Conservation (phyloP, 371 early-diverging fungal genomes). For the Dinochytrium kinnereticum region DNA sequence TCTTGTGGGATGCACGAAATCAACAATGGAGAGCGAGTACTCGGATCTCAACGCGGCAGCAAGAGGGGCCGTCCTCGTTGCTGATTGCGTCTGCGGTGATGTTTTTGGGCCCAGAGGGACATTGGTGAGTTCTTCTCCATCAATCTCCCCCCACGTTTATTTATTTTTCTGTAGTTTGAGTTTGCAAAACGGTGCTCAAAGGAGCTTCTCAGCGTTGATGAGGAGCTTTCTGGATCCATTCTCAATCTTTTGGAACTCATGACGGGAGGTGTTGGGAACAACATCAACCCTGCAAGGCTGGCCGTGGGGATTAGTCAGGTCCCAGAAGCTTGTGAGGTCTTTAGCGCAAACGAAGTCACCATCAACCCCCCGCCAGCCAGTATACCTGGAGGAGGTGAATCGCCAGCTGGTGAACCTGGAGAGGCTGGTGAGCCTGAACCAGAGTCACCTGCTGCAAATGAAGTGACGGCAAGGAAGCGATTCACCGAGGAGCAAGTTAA, state of each 20-base stretch:
- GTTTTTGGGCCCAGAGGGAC: neutral
- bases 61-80: neutral
- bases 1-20: neutral
- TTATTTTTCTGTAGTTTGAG: neutral
- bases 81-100: neutral
- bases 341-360: neutral
- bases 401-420: too few relatives aligned
- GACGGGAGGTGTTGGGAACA: neutral
- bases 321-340: neutral
- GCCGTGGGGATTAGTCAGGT: neutral
- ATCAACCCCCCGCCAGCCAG: too few relatives aligned
- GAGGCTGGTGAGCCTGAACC: too few relatives aligned
- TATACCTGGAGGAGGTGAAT: too few relatives aligned
- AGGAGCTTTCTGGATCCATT: neutral
- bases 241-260: neutral
- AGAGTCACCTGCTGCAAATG: too few relatives aligned
- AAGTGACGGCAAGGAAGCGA: too few relatives aligned
- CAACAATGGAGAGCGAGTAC: neutral
- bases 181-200: neutral
- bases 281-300: neutral
- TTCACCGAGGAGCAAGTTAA: too few relatives aligned
- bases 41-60: neutral
- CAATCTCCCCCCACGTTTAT: neutral
- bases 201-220: constrained; percentile 1
- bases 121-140: neutral